Conservation (phyloP, 2,329 filamentous ascomycete species). For the Fusarium dimerum region DNA sequence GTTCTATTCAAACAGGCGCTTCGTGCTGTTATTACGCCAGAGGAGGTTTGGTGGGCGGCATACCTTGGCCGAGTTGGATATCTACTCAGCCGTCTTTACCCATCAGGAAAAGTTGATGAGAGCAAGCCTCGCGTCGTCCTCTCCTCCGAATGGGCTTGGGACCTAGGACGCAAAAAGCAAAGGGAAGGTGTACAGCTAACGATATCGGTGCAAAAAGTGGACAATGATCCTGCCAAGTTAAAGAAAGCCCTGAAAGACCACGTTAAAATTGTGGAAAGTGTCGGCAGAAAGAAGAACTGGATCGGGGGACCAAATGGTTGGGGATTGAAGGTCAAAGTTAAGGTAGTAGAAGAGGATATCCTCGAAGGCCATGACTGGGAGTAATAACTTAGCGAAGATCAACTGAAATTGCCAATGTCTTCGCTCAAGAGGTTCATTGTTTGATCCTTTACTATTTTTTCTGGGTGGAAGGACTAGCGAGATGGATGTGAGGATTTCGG, state of each 20-base stretch:
- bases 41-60: slow-evolving; percentile 15
- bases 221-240: slow-evolving; percentile 10
- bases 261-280: slow-evolving; percentile 13
- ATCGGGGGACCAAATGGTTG: slow-evolving; percentile 11
- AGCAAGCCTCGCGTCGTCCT: slow-evolving; percentile 10
- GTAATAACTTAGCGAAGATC: too few relatives aligned
- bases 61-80: slow-evolving; percentile 14
- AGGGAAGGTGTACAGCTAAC: slow-evolving; percentile 7
- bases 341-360: slow-evolving; percentile 13
- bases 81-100: slow-evolving; percentile 9
- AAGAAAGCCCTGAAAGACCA: slow-evolving; percentile 10
- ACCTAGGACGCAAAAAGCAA: slow-evolving; percentile 7
- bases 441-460: too few relatives aligned
- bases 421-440: too few relatives aligned
- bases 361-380: background rate
- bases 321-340: slow-evolving; percentile 13
- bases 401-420: too few relatives aligned
- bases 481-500: too few relatives aligned
- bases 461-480: too few relatives aligned
- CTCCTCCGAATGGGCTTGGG: slow-evolving; percentile 13
- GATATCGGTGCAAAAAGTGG: slow-evolving; percentile 12
- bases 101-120: slow-evolving; percentile 10
- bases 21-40: slow-evolving; percentile 7
- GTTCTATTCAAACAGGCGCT: slow-evolving; percentile 10
- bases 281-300: slow-evolving; percentile 17